A percentile compares a stretch with the other conserved stretches of the same genome.
These are phyloP conservation scores for Podospora sp. DNA, from an alignment of 495 filamentous ascomycete genomes.

Conservation along the genomic window DNA sequence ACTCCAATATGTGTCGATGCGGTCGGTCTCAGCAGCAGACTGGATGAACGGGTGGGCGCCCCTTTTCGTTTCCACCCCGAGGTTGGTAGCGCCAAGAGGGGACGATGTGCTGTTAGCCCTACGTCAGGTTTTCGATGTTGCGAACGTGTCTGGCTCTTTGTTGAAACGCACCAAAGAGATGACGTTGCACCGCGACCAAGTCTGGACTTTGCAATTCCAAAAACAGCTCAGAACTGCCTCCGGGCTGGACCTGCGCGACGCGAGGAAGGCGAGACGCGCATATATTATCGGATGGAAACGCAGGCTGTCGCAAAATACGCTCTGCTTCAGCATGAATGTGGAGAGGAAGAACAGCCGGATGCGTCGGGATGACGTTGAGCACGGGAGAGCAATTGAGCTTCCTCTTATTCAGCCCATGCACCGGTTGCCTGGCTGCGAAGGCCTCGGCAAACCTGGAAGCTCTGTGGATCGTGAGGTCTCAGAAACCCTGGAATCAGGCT, in stretches of 20 bases:
- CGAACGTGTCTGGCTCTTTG: neutral
- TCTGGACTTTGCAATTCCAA: too few relatives aligned
- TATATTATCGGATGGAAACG: neutral
- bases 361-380: conserved; percentile 4
- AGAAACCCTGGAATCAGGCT: neutral
- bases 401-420: neutral
- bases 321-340: neutral
- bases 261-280: neutral
- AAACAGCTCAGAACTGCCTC: too few relatives aligned
- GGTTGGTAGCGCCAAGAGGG: neutral
- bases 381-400: neutral
- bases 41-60: neutral
- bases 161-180: neutral
- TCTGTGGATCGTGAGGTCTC: neutral
- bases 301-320: neutral
- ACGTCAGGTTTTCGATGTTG: neutral
- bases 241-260: neutral
- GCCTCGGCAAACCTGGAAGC: neutral
- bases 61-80: neutral
- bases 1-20: neutral
- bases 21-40: neutral
- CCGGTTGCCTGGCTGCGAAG: neutral
- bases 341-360: neutral
- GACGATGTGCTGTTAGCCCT: neutral
- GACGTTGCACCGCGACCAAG: neutral